These are phyloP conservation scores for Sisymbrium irio DNA, from an alignment of 345 rosid species.

Conservation along the genomic window DNA sequence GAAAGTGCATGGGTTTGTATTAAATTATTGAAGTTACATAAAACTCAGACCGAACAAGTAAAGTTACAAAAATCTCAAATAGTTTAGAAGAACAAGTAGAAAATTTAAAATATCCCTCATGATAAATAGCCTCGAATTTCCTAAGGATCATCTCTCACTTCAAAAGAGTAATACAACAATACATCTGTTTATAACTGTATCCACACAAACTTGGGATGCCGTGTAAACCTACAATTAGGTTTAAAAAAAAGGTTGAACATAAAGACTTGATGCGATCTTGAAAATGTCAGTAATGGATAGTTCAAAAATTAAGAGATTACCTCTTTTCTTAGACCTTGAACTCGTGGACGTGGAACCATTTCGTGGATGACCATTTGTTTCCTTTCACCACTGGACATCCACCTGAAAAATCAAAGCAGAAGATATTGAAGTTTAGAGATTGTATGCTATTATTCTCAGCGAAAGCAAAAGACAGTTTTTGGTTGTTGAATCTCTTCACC, in stretches of 20 bases:
- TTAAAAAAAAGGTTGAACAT: neutral
- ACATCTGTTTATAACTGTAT: slow-evolving; percentile 18
- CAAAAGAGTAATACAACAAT: slow-evolving; percentile 13
- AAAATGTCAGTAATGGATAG: neutral
- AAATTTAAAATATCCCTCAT: slow-evolving; percentile 10
- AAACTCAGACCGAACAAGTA: slow-evolving; percentile 14
- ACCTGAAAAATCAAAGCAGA: slow-evolving; percentile 44
- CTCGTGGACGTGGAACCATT: slow-evolving; percentile 88
- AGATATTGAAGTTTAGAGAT: neutral
- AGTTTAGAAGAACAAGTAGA: neutral
- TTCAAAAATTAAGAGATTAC: slow-evolving; percentile 17
- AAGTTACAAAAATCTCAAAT: slow-evolving; percentile 15
- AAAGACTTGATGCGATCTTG: neutral
- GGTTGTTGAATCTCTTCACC: slow-evolving; percentile 46
- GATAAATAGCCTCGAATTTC: slow-evolving; percentile 15
- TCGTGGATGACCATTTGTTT: slow-evolving; percentile 97
- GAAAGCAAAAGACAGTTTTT: neutral
- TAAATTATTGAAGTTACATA: neutral
- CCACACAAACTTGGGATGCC: slow-evolving; percentile 5
- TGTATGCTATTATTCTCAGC: neutral
- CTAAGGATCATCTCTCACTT: slow-evolving; percentile 23
- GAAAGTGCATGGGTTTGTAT: slow-evolving; percentile 9
- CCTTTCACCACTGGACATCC: slow-evolving; percentile 96
- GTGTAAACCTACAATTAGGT: slow-evolving; percentile 8
- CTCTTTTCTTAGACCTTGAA: slow-evolving; percentile 47